phyloP scores from a whole-genome alignment of 495 filamentous ascomycete species.

The Aspergillus campestris region DNA sequence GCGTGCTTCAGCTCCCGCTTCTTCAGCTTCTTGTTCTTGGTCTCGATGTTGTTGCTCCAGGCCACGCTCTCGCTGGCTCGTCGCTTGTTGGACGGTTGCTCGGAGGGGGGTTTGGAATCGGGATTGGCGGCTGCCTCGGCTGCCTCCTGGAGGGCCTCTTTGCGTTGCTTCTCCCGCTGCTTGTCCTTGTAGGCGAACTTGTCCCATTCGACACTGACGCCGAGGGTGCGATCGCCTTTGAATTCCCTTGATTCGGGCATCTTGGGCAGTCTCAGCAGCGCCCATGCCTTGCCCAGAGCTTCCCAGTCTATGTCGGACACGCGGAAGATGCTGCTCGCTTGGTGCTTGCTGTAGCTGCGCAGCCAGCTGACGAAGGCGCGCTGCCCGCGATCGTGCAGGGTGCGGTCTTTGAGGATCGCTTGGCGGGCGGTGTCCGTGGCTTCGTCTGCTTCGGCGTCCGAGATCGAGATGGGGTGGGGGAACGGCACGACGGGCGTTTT shows the following conservation, averaged over 20 bases:
- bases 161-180: slow-evolving; percentile 61
- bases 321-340: slow-evolving; percentile 85
- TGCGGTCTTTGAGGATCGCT: slow-evolving; percentile 61
- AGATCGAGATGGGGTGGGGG: slow-evolving; percentile 39
- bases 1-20: slow-evolving; percentile 68
- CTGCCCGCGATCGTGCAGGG: slow-evolving; percentile 79
- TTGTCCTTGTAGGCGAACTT: slow-evolving; percentile 70
- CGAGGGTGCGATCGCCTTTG: slow-evolving; percentile 54
- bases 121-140: slow-evolving; percentile 13
- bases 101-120: slow-evolving; percentile 5
- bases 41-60: slow-evolving; percentile 78
- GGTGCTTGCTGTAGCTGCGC: slow-evolving; percentile 82
- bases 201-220: slow-evolving; percentile 52
- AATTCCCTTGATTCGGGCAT: slow-evolving; percentile 84
- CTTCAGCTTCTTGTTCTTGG: slow-evolving; percentile 53
- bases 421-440: slow-evolving; percentile 50
- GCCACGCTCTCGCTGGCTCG: slow-evolving; percentile 50
- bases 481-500: slow-evolving; percentile 75
- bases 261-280: slow-evolving; percentile 74
- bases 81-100: slow-evolving; percentile 24
- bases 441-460: slow-evolving; percentile 46
- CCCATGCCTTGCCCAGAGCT: slow-evolving; percentile 73
- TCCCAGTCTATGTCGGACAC: slow-evolving; percentile 75
- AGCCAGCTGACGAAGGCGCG: slow-evolving; percentile 90
- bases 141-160: slow-evolving; percentile 42